These are phyloP conservation scores for Friedmanniomyces simplex DNA, from an alignment of 495 filamentous ascomycete genomes.

Conservation along the genomic window DNA sequence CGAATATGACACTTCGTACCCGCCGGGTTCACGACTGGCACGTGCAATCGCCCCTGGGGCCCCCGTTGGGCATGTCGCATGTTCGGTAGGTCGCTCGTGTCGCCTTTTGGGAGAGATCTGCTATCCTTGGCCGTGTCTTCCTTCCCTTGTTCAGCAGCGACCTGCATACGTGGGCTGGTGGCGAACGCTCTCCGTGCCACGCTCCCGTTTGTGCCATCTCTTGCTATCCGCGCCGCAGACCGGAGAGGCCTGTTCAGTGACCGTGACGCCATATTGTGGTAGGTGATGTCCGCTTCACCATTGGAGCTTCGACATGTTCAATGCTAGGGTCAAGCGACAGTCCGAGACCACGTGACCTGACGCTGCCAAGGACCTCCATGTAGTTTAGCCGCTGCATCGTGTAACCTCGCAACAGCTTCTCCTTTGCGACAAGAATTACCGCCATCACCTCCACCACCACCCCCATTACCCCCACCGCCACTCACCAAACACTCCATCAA, in stretches of 20 bases:
- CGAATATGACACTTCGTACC: conserved; percentile 2
- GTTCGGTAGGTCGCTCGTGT: conserved; percentile 31
- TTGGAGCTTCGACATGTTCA: no score
- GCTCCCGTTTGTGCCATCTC: not conserved
- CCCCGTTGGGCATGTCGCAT: conserved; percentile 28
- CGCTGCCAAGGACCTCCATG: no score
- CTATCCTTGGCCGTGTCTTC: not conserved
- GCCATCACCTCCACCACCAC: no score
- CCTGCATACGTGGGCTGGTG: conserved; percentile 1
- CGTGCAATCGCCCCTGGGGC: conserved; percentile 47
- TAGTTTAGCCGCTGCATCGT: no score
- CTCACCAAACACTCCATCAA: no score
- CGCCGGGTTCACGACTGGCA: conserved; percentile 77
- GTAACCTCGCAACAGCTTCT: no score
- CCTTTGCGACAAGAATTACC: no score
- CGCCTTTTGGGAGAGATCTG: conserved; percentile 4
- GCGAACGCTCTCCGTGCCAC: conserved; percentile 25
- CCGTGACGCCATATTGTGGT: not conserved
- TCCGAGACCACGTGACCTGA: no score
- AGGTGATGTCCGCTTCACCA: no score
- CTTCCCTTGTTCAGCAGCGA: conserved; percentile 24
- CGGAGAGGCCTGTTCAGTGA: conserved; percentile 5
- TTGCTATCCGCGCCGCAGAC: conserved; percentile 1
- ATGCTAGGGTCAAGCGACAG: no score
- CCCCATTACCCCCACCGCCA: not conserved